These are phyloP conservation scores for Ceratocystis albifundus DNA, from an alignment of 2,329 filamentous ascomycete species.

Conservation along the genomic window DNA sequence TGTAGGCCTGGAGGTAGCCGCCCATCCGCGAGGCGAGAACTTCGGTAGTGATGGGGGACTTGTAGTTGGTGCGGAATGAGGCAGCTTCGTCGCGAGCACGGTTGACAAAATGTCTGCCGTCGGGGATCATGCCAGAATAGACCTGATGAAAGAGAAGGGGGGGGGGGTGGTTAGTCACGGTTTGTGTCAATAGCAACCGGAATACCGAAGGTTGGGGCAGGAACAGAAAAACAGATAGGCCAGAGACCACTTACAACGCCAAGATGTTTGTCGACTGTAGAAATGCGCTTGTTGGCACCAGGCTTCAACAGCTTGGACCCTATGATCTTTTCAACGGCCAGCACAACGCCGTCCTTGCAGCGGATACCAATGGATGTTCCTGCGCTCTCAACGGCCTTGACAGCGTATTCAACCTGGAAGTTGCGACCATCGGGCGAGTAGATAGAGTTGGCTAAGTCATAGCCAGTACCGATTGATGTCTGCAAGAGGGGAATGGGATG, in stretches of 20 bases:
- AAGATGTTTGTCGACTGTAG: conserved; percentile 83
- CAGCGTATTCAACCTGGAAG: conserved; percentile 97
- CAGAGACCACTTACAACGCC: conserved; percentile 59
- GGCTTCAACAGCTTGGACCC: conserved; percentile 90
- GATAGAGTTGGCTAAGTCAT: conserved; percentile 98
- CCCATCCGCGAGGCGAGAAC: conserved; percentile 89
- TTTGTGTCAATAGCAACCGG: background rate
- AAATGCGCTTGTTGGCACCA: conserved; percentile 93
- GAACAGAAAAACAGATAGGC: too few relatives aligned
- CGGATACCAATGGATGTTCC: conserved; percentile 92
- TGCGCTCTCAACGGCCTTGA: conserved; percentile 96
- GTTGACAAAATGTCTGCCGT: conserved; percentile 88
- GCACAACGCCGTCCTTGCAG: conserved; percentile 92
- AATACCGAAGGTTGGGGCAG: too few relatives aligned
- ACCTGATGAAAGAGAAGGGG: conserved; percentile 44
- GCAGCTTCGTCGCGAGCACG: conserved; percentile 88
- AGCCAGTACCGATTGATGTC: conserved; percentile 99
- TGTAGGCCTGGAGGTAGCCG: conserved; percentile 93
- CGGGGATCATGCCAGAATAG: conserved; percentile 85
- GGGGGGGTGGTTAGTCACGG: background rate
- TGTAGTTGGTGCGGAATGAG: conserved; percentile 86
- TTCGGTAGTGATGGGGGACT: conserved; percentile 78
- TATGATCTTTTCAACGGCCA: conserved; percentile 94
- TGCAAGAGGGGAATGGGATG: conserved; percentile 31
- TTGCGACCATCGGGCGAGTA: conserved; percentile 98